These are phyloP conservation scores for Haplosporangium sp. DNA, from an alignment of 371 early-diverging fungal genomes.

Conservation along the genomic window DNA sequence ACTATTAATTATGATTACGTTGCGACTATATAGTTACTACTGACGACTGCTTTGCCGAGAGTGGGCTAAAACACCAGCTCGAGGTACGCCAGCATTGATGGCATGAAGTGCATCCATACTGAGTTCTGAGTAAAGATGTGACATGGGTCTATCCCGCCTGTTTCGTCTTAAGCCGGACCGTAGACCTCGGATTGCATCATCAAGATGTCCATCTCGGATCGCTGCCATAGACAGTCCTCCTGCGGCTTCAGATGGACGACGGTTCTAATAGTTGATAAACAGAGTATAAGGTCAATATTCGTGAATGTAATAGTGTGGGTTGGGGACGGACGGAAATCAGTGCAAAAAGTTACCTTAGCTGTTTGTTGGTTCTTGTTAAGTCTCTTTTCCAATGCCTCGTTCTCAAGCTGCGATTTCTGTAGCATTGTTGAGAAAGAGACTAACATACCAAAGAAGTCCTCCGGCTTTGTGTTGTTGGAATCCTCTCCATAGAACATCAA, in stretches of 20 bases:
- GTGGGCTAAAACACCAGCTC: conserved; percentile 29
- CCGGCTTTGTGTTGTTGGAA: conserved; percentile 79
- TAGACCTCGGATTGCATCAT: conserved; percentile 50
- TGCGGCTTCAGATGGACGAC: conserved; percentile 14
- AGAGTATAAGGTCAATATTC: background rate
- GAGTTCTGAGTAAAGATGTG: conserved; percentile 51
- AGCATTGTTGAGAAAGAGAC: conserved; percentile 58
- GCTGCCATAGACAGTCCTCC: conserved; percentile 42
- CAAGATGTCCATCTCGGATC: conserved; percentile 48
- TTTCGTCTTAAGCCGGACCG: conserved; percentile 45
- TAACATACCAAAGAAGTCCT: conserved; percentile 87
- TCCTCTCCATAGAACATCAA: conserved; percentile 88
- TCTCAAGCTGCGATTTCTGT: conserved; percentile 47
- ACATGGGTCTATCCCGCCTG: conserved; percentile 50
- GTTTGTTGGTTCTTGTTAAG: conserved; percentile 31
- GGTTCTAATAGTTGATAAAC: conserved; percentile 16
- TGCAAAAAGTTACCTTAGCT: conserved; percentile 12
- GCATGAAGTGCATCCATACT: conserved; percentile 47
- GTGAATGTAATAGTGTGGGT: too few relatives aligned
- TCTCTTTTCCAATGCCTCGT: conserved; percentile 39
- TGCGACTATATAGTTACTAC: background rate
- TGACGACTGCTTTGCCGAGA: conserved; percentile 48
- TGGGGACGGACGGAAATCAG: too few relatives aligned
- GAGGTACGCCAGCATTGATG: conserved; percentile 38
- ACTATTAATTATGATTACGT: background rate